Base-by-base conservation (phyloP, 129 eudicot genomes). In the Escallonia herrerae region DNA sequence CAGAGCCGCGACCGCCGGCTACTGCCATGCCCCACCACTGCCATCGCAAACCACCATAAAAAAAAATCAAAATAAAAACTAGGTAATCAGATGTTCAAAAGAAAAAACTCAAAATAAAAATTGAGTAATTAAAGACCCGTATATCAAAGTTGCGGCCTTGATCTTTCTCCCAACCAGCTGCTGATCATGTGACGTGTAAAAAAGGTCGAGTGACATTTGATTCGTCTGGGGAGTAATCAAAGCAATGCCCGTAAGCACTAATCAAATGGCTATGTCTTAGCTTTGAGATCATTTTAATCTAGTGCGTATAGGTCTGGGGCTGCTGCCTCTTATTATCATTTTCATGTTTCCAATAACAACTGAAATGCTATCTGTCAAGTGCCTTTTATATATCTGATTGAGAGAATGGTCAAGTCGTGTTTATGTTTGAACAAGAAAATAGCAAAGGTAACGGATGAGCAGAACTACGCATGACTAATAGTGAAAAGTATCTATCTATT, bases 231-330 rank as follows among this genome's bases (percentile, higher is more conserved):
- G 59, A 65, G 71, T 79, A 80, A 60, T 87, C 88, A 43, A 87
- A 79, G 71, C 91, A 79, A 61, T 87, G 95, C 67, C 95, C 95
- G 3, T 84, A 64, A 13, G 82, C 79, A 74, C 86, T 82, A 62
- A 82, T 84, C 63, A 87, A 63, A 66, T 84, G 76, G 40, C 72
- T 65, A 46, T 87, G 84, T 59, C 86, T 81, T 41, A 87, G 88
- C 74, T 82, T 82, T 15, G 91, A 68, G n/a, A 79, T 66, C 62
- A 79, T 70, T 57, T 82, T 91, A 53, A 84, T 68, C 73, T 82
- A 82, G 56, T 71, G 81, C 14, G 77, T 81, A 43, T 72, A 77
- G 62, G 55, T 65, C 48, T 81, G 88, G 53, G n/a, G 53, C 77
- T 69, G 62, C 63, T 67, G 38, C 66, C 67, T 33, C 68, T 60